phyloP scores from a whole-genome alignment of 768 basidiomycete genomes.

The Auricularia cornea region DNA sequence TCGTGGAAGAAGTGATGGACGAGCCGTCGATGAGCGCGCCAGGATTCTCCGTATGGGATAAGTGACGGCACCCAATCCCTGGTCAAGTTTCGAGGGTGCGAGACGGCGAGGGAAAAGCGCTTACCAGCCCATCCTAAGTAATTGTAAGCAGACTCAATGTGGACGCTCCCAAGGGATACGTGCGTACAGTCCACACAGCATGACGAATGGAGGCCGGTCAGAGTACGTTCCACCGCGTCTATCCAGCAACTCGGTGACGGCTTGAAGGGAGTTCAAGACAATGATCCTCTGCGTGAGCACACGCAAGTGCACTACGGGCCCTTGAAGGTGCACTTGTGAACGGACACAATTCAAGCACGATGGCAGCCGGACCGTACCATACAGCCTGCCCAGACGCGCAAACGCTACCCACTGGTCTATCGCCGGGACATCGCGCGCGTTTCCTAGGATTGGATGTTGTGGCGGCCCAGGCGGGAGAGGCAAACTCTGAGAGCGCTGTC shows the following conservation, averaged over 20 bases:
- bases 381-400: not conserved
- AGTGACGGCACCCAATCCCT: not conserved
- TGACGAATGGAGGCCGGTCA: constrained; percentile 6
- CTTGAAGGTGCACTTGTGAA: not conserved
- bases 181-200: constrained; percentile 1
- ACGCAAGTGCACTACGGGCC: not conserved
- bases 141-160: not conserved
- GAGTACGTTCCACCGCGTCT: constrained; percentile 9
- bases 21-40: not conserved
- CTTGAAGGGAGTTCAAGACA: constrained; percentile 8
- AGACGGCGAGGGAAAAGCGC: not conserved
- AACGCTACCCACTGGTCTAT: not conserved
- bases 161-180: not conserved
- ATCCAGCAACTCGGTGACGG: constrained; percentile 8
- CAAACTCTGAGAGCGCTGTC: too few species aligned
- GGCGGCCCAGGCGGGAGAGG: not conserved
- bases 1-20: not conserved
- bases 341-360: not conserved
- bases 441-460: not conserved
- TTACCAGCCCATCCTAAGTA: not conserved
- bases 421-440: not conserved
- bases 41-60: constrained; percentile 1
- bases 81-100: too few species aligned
- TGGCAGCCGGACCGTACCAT: not conserved
- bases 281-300: constrained; percentile 4